A percentile compares a stretch with the other conserved stretches of the same genome.
phyloP scores from a whole-genome alignment of 1,284 basidiomycete genomes.

The Golubevia sp. region DNA sequence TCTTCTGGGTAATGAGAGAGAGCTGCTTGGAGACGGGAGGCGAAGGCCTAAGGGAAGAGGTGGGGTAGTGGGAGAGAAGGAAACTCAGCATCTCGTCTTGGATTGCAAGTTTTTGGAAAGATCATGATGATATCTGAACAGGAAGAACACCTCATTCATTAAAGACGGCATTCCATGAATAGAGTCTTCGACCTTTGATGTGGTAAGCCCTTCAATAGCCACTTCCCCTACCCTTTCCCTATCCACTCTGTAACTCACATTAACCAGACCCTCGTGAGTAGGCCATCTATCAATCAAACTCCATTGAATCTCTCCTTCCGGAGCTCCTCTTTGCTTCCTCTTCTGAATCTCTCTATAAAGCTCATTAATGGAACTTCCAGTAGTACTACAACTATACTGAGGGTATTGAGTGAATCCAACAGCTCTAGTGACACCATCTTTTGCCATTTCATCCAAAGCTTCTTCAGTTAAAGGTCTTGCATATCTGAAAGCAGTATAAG shows the following conservation, averaged over 20 bases:
- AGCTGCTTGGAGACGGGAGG: constrained; percentile 82
- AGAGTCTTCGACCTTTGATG: too few relatives aligned
- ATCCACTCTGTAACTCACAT: constrained; percentile 64
- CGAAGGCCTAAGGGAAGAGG: constrained; percentile 72
- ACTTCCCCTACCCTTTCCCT: background rate
- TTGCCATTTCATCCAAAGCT: constrained; percentile 80
- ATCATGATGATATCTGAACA: background rate
- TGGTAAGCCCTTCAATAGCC: too few relatives aligned
- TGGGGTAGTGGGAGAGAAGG: background rate
- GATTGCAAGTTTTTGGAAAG: background rate
- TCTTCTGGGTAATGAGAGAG: constrained; percentile 79
- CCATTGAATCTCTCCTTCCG: constrained; percentile 77
- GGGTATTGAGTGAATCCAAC: constrained; percentile 98
- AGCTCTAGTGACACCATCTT: constrained; percentile 87
- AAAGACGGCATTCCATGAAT: too few relatives aligned
- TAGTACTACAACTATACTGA: constrained; percentile 97
- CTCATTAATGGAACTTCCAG: constrained; percentile 95
- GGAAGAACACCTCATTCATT: too few relatives aligned
- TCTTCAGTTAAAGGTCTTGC: constrained; percentile 85
- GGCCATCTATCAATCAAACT: constrained; percentile 98
- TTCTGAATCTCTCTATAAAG: constrained; percentile 68
- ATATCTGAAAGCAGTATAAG: constrained; percentile 74
- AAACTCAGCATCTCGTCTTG: background rate
- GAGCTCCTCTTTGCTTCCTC: constrained; percentile 65
- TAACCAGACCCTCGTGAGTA: constrained; percentile 87